phyloP scores from a whole-genome alignment of 2,329 filamentous ascomycete species.

The Colletotrichum lindemuthianum region DNA sequence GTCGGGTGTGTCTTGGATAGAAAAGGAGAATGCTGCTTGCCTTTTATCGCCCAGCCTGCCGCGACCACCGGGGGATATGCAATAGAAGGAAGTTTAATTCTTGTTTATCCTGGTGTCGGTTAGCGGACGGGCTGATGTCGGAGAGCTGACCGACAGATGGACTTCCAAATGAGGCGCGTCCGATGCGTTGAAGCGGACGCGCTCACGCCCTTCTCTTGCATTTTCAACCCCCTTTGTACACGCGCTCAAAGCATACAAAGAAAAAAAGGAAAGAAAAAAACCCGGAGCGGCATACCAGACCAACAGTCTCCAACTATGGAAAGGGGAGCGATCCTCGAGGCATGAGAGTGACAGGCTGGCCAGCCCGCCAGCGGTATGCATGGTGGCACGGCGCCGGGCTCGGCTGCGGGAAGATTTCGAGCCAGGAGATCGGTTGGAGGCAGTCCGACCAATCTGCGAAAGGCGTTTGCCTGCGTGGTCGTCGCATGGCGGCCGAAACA shows the following conservation, averaged over 20 bases:
- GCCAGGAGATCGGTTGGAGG: background rate
- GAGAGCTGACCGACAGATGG: slow-evolving; percentile 24
- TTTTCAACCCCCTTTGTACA: slow-evolving; percentile 6
- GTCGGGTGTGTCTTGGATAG: background rate
- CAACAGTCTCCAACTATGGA: slow-evolving; percentile 19
- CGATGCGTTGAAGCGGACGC: slow-evolving; percentile 23
- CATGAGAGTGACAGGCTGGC: slow-evolving; percentile 27
- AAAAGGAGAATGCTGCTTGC: slow-evolving; percentile 11
- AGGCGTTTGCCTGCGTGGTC: slow-evolving; percentile 1
- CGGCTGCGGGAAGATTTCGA: slow-evolving; percentile 4
- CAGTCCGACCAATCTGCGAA: slow-evolving; percentile 13
- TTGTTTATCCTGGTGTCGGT: slow-evolving; percentile 20
- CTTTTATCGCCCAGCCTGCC: slow-evolving; percentile 17
- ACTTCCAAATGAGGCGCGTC: slow-evolving; percentile 16
- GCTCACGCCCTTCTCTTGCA: slow-evolving; percentile 12
- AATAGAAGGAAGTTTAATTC: slow-evolving; percentile 19
- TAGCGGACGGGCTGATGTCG: slow-evolving; percentile 15
- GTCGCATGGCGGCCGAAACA: background rate
- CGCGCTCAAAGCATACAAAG: background rate
- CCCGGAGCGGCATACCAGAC: slow-evolving; percentile 15
- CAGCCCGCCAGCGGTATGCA: slow-evolving; percentile 15
- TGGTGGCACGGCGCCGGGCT: slow-evolving; percentile 26
- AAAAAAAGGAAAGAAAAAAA: background rate
- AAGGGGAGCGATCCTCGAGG: slow-evolving; percentile 5
- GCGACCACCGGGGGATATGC: slow-evolving; percentile 2